Evolutionary conservation across 768 basidiomycete genomes (phyloP), one percentile per base, ranked within the genome.

Genomic region (Lactifluus volemus): DNA sequence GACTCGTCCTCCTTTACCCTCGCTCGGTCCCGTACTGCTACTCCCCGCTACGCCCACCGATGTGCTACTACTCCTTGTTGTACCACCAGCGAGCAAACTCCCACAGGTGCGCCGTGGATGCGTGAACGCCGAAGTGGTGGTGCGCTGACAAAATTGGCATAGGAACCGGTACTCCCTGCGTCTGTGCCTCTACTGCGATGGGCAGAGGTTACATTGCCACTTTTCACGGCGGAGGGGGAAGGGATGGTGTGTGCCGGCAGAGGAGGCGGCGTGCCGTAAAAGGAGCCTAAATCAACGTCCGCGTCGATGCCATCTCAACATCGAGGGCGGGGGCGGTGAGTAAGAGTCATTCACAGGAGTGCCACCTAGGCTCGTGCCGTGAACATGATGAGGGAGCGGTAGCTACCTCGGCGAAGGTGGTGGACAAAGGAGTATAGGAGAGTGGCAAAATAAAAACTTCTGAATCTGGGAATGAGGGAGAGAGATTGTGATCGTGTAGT

Each of bases 341-440:
- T 75, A 70, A 29, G 73, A 67, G 17, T 64, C 60, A 9, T 67
- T 63, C 10, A 58, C 55, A 12, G 61, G 55, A 4, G 49, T 30
- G 48, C 14, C 7, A 52, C 57, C 63, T 7, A 41, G 5, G 30
- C 30, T 8, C 19, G 25, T 9, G 17, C 52, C 48, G 19, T 53
- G 48, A 6, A 42, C 2, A 21, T 36, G 42, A 4, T 63, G 50
- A 99, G 84, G 12, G 86, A 77, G 65, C 89, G 88, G 70, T 95
- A 98, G 29, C 91, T 89, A 49, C 93, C 25, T 68, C 88, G 88
- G 49, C 95, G 89, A 55, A 98, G 85, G 72, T 98, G 97, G 2
- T 83, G 78, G 3, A 93, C 94, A 72, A 90, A 98, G 14, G 96
- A 98, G 73, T 98, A 99, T 34, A 98, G 76, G 59, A 94, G 73